Conservation (phyloP, 2,329 filamentous ascomycete genomes). For the Fusarium concolor region DNA sequence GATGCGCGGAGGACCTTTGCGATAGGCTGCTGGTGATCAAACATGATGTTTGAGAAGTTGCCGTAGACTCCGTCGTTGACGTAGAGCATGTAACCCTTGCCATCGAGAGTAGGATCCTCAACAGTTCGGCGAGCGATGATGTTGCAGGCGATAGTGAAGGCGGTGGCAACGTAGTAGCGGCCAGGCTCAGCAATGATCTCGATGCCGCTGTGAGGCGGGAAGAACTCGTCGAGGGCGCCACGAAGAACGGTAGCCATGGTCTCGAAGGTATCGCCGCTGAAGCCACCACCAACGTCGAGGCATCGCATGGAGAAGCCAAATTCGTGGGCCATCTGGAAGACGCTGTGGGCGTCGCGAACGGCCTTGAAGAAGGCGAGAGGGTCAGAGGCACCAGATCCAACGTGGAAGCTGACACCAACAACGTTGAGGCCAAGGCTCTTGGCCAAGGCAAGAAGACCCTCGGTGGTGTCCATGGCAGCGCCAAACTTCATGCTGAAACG, state of each 20-base stretch:
- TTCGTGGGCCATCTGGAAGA: constrained; percentile 85
- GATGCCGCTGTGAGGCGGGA: constrained; percentile 77
- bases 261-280: constrained; percentile 91
- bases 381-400: constrained; percentile 95
- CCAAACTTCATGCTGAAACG: constrained; percentile 98
- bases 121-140: constrained; percentile 95
- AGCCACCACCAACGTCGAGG: constrained; percentile 94
- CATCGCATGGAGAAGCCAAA: constrained; percentile 86
- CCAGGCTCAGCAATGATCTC: constrained; percentile 96
- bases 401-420: constrained; percentile 96
- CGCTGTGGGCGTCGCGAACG: constrained; percentile 85
- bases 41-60: constrained; percentile 99
- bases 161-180: constrained; percentile 92
- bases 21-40: constrained; percentile 93
- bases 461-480: constrained; percentile 84
- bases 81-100: constrained; percentile 93
- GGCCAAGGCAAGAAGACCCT: constrained; percentile 81
- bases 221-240: constrained; percentile 85
- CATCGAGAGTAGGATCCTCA: constrained; percentile 72
- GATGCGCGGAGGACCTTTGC: constrained; percentile 81
- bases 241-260: constrained; percentile 85
- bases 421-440: constrained; percentile 88
- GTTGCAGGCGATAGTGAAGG: constrained; percentile 95
- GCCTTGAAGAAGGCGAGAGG: constrained; percentile 92
- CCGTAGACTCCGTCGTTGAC: constrained; percentile 98